phyloP scores from a whole-genome alignment of 768 basidiomycete genomes.

The Amanita pallidorosea region DNA sequence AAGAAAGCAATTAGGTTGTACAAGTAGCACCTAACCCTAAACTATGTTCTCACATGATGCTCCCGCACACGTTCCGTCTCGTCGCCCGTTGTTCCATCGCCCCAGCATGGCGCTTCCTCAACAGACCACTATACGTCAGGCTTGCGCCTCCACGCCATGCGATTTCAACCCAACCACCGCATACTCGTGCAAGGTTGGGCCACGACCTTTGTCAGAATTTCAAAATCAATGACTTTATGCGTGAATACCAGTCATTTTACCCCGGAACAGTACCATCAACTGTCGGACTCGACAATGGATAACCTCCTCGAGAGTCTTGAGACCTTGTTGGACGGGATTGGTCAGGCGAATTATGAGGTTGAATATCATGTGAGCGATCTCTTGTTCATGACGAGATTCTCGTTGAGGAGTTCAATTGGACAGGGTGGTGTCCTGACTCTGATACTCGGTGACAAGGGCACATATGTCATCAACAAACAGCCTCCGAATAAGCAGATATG shows the following conservation, averaged over 20 bases:
- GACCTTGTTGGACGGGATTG: slow-evolving; percentile 49
- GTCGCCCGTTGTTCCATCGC: slow-evolving; percentile 14
- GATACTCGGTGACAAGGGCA: slow-evolving; percentile 62
- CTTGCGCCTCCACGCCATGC: slow-evolving; percentile 13
- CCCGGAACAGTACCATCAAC: slow-evolving; percentile 53
- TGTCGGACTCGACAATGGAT: slow-evolving; percentile 75
- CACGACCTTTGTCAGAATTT: slow-evolving; percentile 4
- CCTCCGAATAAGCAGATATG: slow-evolving; percentile 97
- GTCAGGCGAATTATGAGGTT: slow-evolving; percentile 58
- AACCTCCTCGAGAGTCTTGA: slow-evolving; percentile 66
- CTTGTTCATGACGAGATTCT: slow-evolving; percentile 2
- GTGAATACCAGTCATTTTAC: slow-evolving; percentile 29
- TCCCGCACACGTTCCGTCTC: slow-evolving; percentile 17
- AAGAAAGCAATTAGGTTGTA: slow-evolving; percentile 22
- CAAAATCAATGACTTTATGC: neutral
- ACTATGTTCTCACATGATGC: slow-evolving; percentile 11
- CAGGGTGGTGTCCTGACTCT: slow-evolving; percentile 91
- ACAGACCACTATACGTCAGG: slow-evolving; percentile 6
- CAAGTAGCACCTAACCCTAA: slow-evolving; percentile 17
- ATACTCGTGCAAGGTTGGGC: slow-evolving; percentile 36
- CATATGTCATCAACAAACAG: slow-evolving; percentile 95
- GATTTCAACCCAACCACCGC: slow-evolving; percentile 46
- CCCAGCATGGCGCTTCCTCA: slow-evolving; percentile 11
- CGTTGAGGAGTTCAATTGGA: neutral
- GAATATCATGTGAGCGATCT: slow-evolving; percentile 67